Evolutionary conservation across 345 rosid genomes (phyloP).

Genomic region (Syzygium jambos): DNA sequence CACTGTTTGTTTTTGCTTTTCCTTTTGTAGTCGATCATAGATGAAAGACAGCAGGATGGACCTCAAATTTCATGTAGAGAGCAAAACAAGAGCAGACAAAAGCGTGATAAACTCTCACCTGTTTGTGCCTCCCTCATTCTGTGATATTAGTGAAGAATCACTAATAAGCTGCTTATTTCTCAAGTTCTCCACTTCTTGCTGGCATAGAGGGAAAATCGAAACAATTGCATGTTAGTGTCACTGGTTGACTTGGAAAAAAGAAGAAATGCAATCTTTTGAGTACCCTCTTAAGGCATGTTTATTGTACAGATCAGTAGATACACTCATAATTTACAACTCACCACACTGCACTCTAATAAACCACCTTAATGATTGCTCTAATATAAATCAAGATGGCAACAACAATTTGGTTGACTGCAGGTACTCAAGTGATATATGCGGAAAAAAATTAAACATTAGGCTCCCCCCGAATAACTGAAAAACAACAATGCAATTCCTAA

Average conservation of each 20-base stretch:
- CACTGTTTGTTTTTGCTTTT: background rate
- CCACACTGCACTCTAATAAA: background rate
- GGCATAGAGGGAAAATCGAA: slow-evolving; percentile 7
- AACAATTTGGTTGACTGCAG: background rate
- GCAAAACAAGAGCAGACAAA: background rate
- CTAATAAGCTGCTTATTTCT: slow-evolving; percentile 37
- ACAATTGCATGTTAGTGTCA: slow-evolving; percentile 1
- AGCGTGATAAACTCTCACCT: slow-evolving; percentile 25
- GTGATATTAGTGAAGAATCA: slow-evolving; percentile 27
- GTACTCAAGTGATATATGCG: background rate
- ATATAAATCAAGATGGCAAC: background rate
- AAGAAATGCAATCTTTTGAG: background rate
- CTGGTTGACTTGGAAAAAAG: background rate
- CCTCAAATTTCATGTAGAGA: background rate
- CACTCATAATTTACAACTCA: background rate
- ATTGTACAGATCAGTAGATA: background rate
- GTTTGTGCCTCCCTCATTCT: slow-evolving; percentile 13
- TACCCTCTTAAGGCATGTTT: background rate
- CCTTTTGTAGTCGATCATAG: background rate
- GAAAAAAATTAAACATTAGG: background rate
- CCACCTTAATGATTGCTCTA: background rate
- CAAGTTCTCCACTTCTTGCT: slow-evolving; percentile 65
- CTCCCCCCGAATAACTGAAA: background rate
- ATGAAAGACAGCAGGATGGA: background rate
- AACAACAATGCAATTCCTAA: background rate